Evolutionary conservation across 805 yeast species (phyloP), one percentile per base, ranked within the genome.

Genomic region (Candida chilensis): DNA sequence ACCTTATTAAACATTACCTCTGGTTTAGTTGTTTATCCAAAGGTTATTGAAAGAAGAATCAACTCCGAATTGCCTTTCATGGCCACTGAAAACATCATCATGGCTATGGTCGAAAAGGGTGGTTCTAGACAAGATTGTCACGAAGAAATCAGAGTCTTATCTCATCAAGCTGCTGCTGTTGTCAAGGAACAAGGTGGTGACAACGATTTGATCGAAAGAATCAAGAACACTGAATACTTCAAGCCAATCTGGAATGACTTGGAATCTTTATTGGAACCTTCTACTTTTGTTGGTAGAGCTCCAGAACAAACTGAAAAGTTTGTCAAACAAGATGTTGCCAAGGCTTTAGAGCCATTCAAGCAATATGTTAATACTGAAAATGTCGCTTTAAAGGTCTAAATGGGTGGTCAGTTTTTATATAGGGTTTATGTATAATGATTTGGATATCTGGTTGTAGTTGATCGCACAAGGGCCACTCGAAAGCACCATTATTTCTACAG

Each of bases 21-120:
- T 24, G 98, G 98, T 14, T 70, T 92, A 40, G 98, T 92, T 32
- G 98, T 92, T 28, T 92, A 92, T 65, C 98, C 98, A 45, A 90
- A 92, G 74, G 98, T 92, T 47, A 92, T 92, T 50, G 96, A 83
- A 67, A 80, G 96, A 67, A 82, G 97, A 64, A 92, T 92, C 60
- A 75, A 52, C 54, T 72, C 95, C 31, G 98, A 92, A 63, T 71
- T 92, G 51, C 98, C 98, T 45, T 92, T 92, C 72, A 92, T 92
- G 98, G 98, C 98, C 43, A 92, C 98, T 35, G 98, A 92, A 66
- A 92, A 92, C 64, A 74, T 92, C 57, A 92, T 92, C 58, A 92
- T 92, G 98, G 98, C 98, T 32, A 92, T 92, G 96, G 98, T 92
- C 35, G 94, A 87, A 62, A 80, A 81, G 56, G 97, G 97, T 46